Percentiles rank a stretch among this genome's conserved stretches.
Conservation (phyloP, 2,329 filamentous ascomycete species). For the Didymella pinodella region DNA sequence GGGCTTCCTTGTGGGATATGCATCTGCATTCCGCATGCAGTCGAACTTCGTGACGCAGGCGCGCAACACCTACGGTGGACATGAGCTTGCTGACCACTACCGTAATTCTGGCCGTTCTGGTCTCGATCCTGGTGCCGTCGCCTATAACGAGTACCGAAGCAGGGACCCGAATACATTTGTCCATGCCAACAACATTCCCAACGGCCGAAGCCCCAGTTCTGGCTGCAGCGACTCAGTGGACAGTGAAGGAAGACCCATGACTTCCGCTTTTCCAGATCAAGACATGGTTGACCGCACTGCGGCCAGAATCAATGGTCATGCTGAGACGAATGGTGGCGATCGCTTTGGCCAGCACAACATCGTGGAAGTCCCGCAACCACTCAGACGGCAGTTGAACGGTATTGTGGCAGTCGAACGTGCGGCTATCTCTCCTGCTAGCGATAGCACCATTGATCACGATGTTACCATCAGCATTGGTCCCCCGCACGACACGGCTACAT, state of each 20-base stretch:
- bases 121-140: background rate
- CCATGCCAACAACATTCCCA: background rate
- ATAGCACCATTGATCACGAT: background rate
- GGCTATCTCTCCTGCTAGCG: too few relatives aligned
- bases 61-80: background rate
- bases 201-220: background rate
- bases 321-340: background rate
- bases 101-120: background rate
- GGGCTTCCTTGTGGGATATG: constrained; percentile 2
- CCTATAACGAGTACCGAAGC: background rate
- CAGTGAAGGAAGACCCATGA: background rate
- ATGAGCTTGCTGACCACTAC: background rate
- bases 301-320: background rate
- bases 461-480: background rate
- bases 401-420: too few relatives aligned
- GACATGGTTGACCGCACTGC: background rate
- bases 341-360: too few relatives aligned
- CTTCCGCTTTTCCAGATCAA: background rate
- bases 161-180: background rate
- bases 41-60: background rate
- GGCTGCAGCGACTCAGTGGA: background rate
- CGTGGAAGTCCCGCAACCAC: too few relatives aligned
- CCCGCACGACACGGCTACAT: background rate
- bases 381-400: too few relatives aligned
- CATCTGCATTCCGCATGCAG: constrained; percentile 1